Evolutionary conservation across 2,329 filamentous ascomycete genomes (phyloP), one percentile per base, ranked within the genome.

Genomic region (Arthrinium puccinioides): DNA sequence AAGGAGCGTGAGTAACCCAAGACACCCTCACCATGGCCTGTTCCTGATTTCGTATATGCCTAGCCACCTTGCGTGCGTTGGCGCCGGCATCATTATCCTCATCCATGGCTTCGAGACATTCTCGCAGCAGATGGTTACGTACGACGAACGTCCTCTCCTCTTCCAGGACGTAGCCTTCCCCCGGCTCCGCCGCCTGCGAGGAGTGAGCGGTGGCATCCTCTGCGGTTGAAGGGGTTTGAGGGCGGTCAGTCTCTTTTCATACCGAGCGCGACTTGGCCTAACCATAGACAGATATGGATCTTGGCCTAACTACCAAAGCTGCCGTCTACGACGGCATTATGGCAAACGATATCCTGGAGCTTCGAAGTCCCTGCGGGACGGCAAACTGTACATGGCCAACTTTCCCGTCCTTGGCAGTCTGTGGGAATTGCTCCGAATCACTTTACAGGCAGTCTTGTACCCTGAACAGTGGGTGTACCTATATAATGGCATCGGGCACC

Each of bases 81-180:
- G 61, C 4, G 60, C 60, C 2, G 40, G 52, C 20, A 61, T 63
- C 28, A 48, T 59, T 2, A 44, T 64, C 29, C 36, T 64, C 2
- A 52, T 54, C 3, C 56, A 60, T 18, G 59, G 58, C 4, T 62
- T 64, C 24, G 60, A 63, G 43, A 60, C 61, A 0, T 61, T 63
- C 39, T 63, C 59, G 2, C 58, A 62, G 39, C 53, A 62, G 44
- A 62, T 63, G 51, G 56, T 62, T 21, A 48, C 47, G 9, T 58
- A 56, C 40, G 48, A 57, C 15, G 48, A 58, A 14, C 37, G 42
- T 11, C 55, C 55, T 1, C 49, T 44, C 3, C 24, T 44, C 8
- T 43, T 49, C 13, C 34, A 40, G 7, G 50, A 48, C 21, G 38
- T 40, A 1, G 40, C 41, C 13, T 48, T 45, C 21, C 38, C 42